Base-by-base conservation (phyloP, 345 rosid genomes). In the Toxicodendron radicans region DNA sequence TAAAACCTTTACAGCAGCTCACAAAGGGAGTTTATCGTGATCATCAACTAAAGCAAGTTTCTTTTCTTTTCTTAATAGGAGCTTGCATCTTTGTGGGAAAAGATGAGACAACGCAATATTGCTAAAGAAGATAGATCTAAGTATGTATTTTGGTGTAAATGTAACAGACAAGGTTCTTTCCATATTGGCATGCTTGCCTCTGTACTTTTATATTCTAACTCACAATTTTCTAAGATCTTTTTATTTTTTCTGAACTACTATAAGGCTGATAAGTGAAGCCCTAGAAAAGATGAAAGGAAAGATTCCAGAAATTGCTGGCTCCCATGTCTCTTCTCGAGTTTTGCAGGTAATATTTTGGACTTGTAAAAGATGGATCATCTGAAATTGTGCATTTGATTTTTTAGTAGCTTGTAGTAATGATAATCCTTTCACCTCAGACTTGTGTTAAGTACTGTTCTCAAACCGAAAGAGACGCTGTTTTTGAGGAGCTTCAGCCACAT, bases 301-400 rank as follows among this genome's bases (percentile, higher is more conserved):
- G 85, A 90, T 96, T 75, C 89, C 93, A 17, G 95, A 90, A 75
- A 92, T 93, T 77, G 97, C 97, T 60, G 77, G 83, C 57, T 87
- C 99, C 70, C 90, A 91, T 78, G 89, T 95, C 67, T 90, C 95
- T 54, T 93, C 99, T 27, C 98, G 97, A 66, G 93, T 96, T 73
- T 84, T 96, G 80, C 98, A 96, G 98, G 99, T 96, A 16, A 54
- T 16, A 57, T 45, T 72, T 70, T 51, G 10, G 38, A 38, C 61
- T 46, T 66, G 60, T 53, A 4, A 51, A 14, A 10, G 58, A 13
- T 17, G 65, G 58, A 4, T 5, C 14, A 67, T 61, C 8, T 52
- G 46, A 32, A 33, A 5, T 43, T 64, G 33, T 27, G 10, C 16
- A 49, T 41, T 60, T 58, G n/a, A 3, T 49, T 17, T 43, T 66